Evolutionary conservation across 208 protist genomes (phyloP).

Genomic region (Trypanosomatidae sp.): DNA sequence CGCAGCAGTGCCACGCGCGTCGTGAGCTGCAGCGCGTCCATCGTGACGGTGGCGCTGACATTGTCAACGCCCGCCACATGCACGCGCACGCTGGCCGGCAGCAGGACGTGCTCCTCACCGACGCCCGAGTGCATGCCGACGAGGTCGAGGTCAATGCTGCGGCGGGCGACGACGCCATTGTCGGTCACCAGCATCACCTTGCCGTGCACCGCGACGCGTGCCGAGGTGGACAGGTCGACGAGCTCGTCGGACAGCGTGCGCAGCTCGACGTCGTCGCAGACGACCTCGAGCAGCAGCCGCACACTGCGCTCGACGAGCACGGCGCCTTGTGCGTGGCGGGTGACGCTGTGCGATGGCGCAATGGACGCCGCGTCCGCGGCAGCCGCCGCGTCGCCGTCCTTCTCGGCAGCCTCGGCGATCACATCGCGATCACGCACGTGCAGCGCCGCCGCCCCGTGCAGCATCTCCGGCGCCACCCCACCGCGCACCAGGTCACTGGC

Average conservation of each 20-base stretch:
- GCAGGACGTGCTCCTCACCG: conserved; percentile 38
- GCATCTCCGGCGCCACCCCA: too few species aligned
- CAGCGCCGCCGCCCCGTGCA: not conserved
- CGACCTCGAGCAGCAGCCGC: conserved; percentile 18
- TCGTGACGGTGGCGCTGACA: conserved; percentile 24
- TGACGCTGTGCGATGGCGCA: too few species aligned
- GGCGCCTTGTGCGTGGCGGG: too few species aligned
- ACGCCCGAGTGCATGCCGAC: conserved; percentile 36
- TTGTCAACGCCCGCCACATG: conserved; percentile 46
- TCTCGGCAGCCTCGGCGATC: not conserved
- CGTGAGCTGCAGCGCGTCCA: conserved; percentile 49
- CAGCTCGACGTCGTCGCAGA: conserved; percentile 20
- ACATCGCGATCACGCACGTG: not conserved
- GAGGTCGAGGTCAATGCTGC: conserved; percentile 24
- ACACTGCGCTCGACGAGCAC: conserved; percentile 11
- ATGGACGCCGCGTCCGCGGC: not conserved
- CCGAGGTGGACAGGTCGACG: conserved; percentile 29
- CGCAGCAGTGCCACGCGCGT: conserved; percentile 41
- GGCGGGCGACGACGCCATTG: conserved; percentile 17
- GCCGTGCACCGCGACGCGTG: conserved; percentile 22
- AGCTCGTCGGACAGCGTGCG: conserved; percentile 59
- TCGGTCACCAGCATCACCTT: conserved; percentile 30
- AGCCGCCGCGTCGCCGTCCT: not conserved
- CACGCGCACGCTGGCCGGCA: conserved; percentile 38
- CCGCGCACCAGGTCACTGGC: too few species aligned